phyloP scores from a whole-genome alignment of 106 monocot genomes.

The Posidonia australis region DNA sequence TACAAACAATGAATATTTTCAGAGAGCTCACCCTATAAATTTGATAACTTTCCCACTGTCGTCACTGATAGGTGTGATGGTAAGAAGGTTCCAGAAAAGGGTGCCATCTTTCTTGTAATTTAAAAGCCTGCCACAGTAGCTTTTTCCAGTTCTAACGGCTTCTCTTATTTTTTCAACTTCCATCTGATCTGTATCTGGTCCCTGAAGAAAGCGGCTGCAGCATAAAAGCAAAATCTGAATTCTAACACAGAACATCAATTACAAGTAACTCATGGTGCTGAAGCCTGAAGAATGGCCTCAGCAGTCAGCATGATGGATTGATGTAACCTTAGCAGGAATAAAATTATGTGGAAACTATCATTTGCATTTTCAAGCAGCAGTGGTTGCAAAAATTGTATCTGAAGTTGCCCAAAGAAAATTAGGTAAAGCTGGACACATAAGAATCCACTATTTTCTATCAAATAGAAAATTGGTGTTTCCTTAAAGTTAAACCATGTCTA shows the following conservation, averaged over 20 bases:
- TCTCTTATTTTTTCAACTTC: conserved; percentile 79
- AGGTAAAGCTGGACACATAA: too few species aligned
- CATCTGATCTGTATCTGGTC: conserved; percentile 56
- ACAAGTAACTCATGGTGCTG: too few species aligned
- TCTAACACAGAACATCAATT: neutral
- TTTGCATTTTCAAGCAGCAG: too few species aligned
- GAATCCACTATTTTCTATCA: too few species aligned
- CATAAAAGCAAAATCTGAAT: neutral
- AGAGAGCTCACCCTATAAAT: conserved; percentile 64
- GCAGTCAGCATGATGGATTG: neutral
- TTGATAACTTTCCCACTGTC: conserved; percentile 65
- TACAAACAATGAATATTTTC: neutral
- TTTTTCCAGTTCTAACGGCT: conserved; percentile 57
- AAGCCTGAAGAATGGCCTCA: neutral
- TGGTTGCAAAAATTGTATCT: too few species aligned
- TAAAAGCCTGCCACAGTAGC: conserved; percentile 83
- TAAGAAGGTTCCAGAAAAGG: conserved; percentile 94
- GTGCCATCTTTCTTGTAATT: conserved; percentile 90
- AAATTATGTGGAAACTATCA: too few species aligned
- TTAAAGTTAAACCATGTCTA: too few species aligned
- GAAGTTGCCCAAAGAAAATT: too few species aligned
- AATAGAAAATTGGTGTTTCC: too few species aligned
- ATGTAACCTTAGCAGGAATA: too few species aligned
- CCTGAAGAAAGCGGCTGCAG: conserved; percentile 95
- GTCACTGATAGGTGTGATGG: conserved; percentile 75